Percentiles rank a stretch among this genome's conserved stretches.
phyloP scores from a whole-genome alignment of 768 basidiomycete species.

The Auriscalpium vulgare region DNA sequence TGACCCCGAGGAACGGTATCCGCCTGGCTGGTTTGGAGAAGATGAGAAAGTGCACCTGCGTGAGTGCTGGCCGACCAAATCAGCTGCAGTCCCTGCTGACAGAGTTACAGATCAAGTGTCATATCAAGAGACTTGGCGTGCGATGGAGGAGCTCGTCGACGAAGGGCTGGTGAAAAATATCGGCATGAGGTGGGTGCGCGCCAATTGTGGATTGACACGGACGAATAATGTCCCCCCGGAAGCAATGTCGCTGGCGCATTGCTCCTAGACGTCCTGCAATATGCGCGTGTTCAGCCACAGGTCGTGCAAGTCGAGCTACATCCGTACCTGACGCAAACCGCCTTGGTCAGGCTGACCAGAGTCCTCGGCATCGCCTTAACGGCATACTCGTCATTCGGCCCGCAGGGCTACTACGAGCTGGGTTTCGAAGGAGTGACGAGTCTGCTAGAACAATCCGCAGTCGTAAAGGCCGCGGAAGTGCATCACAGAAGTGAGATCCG shows the following conservation, averaged over 20 bases:
- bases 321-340: slow-evolving; percentile 45
- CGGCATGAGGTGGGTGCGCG: slow-evolving; percentile 51
- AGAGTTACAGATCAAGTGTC: slow-evolving; percentile 46
- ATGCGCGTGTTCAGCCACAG: slow-evolving; percentile 57
- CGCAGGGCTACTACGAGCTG: slow-evolving; percentile 57
- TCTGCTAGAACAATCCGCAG: slow-evolving; percentile 42
- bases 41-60: slow-evolving; percentile 62
- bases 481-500: slow-evolving; percentile 43
- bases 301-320: slow-evolving; percentile 57
- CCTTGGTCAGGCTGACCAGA: slow-evolving; percentile 35
- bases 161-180: slow-evolving; percentile 68
- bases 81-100: background rate
- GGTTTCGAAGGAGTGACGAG: slow-evolving; percentile 43
- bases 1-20: slow-evolving; percentile 66
- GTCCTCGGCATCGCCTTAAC: slow-evolving; percentile 42
- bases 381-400: slow-evolving; percentile 50
- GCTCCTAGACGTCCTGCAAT: slow-evolving; percentile 69
- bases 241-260: slow-evolving; percentile 72
- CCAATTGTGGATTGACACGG: background rate
- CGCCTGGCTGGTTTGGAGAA: slow-evolving; percentile 76
- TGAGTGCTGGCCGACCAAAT: slow-evolving; percentile 23
- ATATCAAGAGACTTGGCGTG: slow-evolving; percentile 77
- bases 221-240: slow-evolving; percentile 1
- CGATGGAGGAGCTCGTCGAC: slow-evolving; percentile 74
- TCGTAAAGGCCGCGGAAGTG: slow-evolving; percentile 38